Conservation (phyloP, 371 early-diverging fungal genomes). For the Lichtheimia hyalospora region DNA sequence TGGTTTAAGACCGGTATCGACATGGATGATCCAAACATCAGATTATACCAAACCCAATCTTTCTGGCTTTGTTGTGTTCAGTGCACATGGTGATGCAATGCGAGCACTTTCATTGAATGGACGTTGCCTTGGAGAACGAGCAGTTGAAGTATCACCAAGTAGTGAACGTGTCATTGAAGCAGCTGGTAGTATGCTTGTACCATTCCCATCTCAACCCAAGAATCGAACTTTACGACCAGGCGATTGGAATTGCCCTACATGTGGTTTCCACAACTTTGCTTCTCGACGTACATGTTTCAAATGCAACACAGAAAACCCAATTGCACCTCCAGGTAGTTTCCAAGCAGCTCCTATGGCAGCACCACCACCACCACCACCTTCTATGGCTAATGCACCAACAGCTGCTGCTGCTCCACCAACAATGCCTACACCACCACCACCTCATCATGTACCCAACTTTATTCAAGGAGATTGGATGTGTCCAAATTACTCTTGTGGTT, state of each 20-base stretch:
- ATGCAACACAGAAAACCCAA: conserved; percentile 60
- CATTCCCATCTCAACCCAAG: conserved; percentile 60
- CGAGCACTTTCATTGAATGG: conserved; percentile 68
- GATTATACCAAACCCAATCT: conserved; percentile 57
- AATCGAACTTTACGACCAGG: conserved; percentile 55
- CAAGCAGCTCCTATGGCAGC: conserved; percentile 1
- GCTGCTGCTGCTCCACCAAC: conserved; percentile 16
- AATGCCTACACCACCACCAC: conserved; percentile 18
- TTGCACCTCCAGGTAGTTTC: background rate
- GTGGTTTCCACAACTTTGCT: conserved; percentile 78
- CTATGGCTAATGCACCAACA: conserved; percentile 24
- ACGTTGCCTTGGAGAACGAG: conserved; percentile 62
- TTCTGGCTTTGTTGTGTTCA: conserved; percentile 60
- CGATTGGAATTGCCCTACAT: conserved; percentile 78
- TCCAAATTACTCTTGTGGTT: conserved; percentile 51
- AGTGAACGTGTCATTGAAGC: conserved; percentile 58
- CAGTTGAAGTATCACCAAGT: conserved; percentile 69
- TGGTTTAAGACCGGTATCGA: conserved; percentile 54
- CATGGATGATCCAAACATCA: conserved; percentile 55
- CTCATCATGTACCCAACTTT: conserved; percentile 11
- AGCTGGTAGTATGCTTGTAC: conserved; percentile 43
- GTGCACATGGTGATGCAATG: conserved; percentile 61
- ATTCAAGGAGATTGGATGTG: conserved; percentile 55
- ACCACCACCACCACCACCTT: conserved; percentile 16
- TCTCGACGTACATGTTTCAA: conserved; percentile 68